These are phyloP conservation scores for Gossypium arboreum DNA, from an alignment of 345 rosid species.

Conservation along the genomic window DNA sequence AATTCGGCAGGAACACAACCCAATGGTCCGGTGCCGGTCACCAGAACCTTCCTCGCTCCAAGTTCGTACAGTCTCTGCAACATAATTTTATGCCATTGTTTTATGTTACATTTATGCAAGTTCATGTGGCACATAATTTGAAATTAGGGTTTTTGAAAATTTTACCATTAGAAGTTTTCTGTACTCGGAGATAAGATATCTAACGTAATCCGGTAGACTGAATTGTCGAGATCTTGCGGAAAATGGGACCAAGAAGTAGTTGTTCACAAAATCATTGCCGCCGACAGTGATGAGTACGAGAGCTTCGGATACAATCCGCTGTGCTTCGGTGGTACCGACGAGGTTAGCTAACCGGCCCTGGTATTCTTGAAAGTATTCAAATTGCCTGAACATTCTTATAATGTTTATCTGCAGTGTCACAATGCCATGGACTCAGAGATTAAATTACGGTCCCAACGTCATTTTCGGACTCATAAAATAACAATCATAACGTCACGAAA, in stretches of 20 bases:
- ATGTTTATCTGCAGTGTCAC: conserved; percentile 51
- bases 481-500: not conserved
- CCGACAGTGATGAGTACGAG: conserved; percentile 67
- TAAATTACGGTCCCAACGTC: not conserved
- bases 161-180: conserved; percentile 42
- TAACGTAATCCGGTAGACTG: conserved; percentile 44
- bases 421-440: not conserved
- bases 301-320: conserved; percentile 47
- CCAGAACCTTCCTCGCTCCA: conserved; percentile 79
- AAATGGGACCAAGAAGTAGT: conserved; percentile 65
- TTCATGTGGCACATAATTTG: not conserved
- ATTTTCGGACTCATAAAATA: not conserved
- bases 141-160: not conserved
- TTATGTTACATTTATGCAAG: not conserved
- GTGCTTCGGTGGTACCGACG: conserved; percentile 47
- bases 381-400: conserved; percentile 59
- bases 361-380: conserved; percentile 62
- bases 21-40: conserved; percentile 83
- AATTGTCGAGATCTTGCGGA: conserved; percentile 60
- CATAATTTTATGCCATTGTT: not conserved
- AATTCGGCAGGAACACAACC: conserved; percentile 82
- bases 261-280: conserved; percentile 94
- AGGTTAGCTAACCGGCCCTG: conserved; percentile 50
- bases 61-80: conserved; percentile 28
- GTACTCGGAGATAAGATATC: conserved; percentile 51